Conservation (phyloP, 2,329 filamentous ascomycete genomes). For the Byssothecium circinans region DNA sequence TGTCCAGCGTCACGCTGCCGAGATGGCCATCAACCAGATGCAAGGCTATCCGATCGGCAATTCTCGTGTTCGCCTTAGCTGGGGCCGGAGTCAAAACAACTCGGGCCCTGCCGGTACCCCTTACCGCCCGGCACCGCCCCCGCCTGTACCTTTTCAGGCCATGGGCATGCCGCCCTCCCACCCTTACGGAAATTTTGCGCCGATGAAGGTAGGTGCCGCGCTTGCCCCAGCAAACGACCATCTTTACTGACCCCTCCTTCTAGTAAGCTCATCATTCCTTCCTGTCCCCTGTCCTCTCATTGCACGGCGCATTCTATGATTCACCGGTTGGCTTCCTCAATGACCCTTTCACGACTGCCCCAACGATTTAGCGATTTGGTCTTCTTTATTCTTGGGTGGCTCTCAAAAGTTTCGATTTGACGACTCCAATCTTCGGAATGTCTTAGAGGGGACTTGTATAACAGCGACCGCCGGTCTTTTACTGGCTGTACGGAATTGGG, state of each 20-base stretch:
- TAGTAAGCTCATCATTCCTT: conserved; percentile 43
- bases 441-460: conserved; percentile 43
- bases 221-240: neutral
- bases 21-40: conserved; percentile 99
- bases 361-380: conserved; percentile 45
- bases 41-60: conserved; percentile 99
- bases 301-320: conserved; percentile 40
- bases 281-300: conserved; percentile 26
- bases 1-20: conserved; percentile 95
- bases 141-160: conserved; percentile 70
- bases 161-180: conserved; percentile 68
- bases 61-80: conserved; percentile 94
- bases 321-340: conserved; percentile 40
- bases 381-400: conserved; percentile 40
- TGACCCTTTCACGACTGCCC: conserved; percentile 41
- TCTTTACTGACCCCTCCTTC: conserved; percentile 17
- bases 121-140: conserved; percentile 88
- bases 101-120: conserved; percentile 93
- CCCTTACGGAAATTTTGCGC: conserved; percentile 66
- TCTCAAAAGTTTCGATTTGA: conserved; percentile 46
- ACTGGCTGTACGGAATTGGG: conserved; percentile 34
- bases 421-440: conserved; percentile 38
- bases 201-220: conserved; percentile 60
- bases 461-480: conserved; percentile 39
- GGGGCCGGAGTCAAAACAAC: conserved; percentile 99